Evolutionary conservation across 805 yeast species (phyloP).

Genomic region (Ogataea trehalophila): DNA sequence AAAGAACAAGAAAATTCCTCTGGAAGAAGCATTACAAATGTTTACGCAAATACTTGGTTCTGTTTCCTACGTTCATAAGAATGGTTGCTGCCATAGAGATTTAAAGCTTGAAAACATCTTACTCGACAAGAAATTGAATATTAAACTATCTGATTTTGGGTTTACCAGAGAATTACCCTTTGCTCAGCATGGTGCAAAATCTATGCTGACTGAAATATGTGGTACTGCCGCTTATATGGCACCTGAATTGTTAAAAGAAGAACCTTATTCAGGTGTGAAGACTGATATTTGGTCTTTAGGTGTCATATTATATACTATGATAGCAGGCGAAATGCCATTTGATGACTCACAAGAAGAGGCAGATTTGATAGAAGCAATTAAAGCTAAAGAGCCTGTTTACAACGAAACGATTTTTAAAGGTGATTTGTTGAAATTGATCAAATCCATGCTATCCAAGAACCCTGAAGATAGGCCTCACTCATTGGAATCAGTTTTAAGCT

Average conservation of each 20-base stretch:
- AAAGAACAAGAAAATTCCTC: slow-evolving; percentile 43
- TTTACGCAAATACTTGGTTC: slow-evolving; percentile 66
- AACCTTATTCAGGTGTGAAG: slow-evolving; percentile 72
- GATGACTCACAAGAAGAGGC: slow-evolving; percentile 66
- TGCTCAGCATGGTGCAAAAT: slow-evolving; percentile 20
- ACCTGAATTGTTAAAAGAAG: slow-evolving; percentile 73
- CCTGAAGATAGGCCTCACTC: slow-evolving; percentile 58
- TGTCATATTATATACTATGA: slow-evolving; percentile 76
- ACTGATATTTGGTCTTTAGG: slow-evolving; percentile 94
- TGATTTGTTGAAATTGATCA: slow-evolving; percentile 46
- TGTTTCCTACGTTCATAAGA: slow-evolving; percentile 68
- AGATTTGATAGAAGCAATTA: slow-evolving; percentile 54
- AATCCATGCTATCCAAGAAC: slow-evolving; percentile 56
- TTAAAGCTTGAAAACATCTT: slow-evolving; percentile 76
- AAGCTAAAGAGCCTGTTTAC: slow-evolving; percentile 61
- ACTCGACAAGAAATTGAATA: slow-evolving; percentile 49
- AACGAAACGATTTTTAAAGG: slow-evolving; percentile 36
- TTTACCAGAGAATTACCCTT: slow-evolving; percentile 70
- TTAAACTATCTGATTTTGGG: slow-evolving; percentile 89
- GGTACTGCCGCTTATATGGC: slow-evolving; percentile 98
- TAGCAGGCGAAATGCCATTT: slow-evolving; percentile 88
- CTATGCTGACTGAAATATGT: slow-evolving; percentile 72
- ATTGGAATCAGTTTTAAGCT: slow-evolving; percentile 43
- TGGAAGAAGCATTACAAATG: slow-evolving; percentile 44
- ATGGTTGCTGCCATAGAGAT: slow-evolving; percentile 81